phyloP scores from a whole-genome alignment of 1,139 yeast genomes.

The Yamadazyma aaseri region DNA sequence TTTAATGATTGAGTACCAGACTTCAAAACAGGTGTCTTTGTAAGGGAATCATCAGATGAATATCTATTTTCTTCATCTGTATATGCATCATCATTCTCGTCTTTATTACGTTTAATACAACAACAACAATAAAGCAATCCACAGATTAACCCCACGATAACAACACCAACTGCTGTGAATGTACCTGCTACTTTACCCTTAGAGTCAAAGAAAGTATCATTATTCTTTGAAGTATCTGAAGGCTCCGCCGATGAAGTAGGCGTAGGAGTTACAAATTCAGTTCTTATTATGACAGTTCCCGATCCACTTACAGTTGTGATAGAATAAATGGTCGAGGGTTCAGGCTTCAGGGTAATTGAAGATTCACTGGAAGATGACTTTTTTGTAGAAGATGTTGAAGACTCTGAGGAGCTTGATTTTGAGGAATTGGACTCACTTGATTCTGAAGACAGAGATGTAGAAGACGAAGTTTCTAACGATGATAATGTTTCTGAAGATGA shows the following conservation, averaged over 20 bases:
- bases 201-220: slow-evolving; percentile 46
- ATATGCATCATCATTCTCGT: slow-evolving; percentile 27
- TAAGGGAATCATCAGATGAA: slow-evolving; percentile 17
- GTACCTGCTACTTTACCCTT: slow-evolving; percentile 74
- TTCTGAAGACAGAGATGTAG: neutral
- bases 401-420: neutral
- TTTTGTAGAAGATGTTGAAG: neutral
- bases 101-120: slow-evolving; percentile 19
- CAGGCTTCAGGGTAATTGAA: neutral
- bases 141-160: slow-evolving; percentile 39
- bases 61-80: slow-evolving; percentile 41
- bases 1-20: slow-evolving; percentile 16
- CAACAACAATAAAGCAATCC: slow-evolving; percentile 40
- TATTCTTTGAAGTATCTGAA: slow-evolving; percentile 3
- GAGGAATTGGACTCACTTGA: slow-evolving; percentile 5
- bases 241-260: slow-evolving; percentile 8
- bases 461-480: neutral
- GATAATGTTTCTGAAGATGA: slow-evolving; percentile 3
- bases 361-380: neutral
- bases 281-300: slow-evolving; percentile 20
- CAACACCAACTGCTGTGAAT: slow-evolving; percentile 66
- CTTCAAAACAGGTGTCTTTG: slow-evolving; percentile 16
- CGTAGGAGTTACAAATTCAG: slow-evolving; percentile 20
- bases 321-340: slow-evolving; percentile 22
- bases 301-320: slow-evolving; percentile 27